Evolutionary conservation across 2,329 filamentous ascomycete genomes (phyloP), one percentile per base, ranked within the genome.

Genomic region (Pyricularia grisea): DNA sequence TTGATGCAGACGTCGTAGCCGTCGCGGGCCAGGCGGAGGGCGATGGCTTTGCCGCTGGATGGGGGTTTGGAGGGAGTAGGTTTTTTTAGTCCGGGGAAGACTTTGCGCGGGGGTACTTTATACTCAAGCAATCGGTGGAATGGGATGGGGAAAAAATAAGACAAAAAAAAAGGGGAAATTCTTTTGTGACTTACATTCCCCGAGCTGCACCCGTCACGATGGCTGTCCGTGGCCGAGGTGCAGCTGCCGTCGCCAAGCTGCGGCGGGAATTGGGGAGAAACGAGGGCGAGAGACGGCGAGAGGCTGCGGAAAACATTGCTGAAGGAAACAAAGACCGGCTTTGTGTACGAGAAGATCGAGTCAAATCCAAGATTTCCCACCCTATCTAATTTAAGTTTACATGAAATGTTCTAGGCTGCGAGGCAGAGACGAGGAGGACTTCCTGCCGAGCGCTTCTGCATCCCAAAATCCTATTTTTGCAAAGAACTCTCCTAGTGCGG

Each of bases 1-100:
- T 90, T 90, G 71, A 91, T 79, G 73, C 87, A 89, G 67, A 92
- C 80, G 72, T 87, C 82, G 77, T 90, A 91, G 68, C 88, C 88
- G 71, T 91, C 89, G 27, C 81, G 78, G 6, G 88, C 88, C 20
- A 91, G 81, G 2, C 88, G 86, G 9, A 89, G 78, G 23, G 88
- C 88, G 68, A 90, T 88, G 25, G 86, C 83, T 73, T 85, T 86
- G 65, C 88, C 88, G 71, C 68, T 69, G 30, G n/a, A n/a, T n/a
- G n/a, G 58, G 23, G 58, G 33, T 65, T 17, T 3, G 5, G 30
- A 30, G 63, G 17, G 63, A 23, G 14, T 30, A 3, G n/a, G 60
- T 27, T 30, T 14, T 64, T 28, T n/a, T n/a, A n/a, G 14, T 23
- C 17, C n/a, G 20, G 42, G 20, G 20, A 28, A 2, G 4, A 5